Base-by-base conservation (phyloP, 768 basidiomycete species). In the Sarcodon sp. region DNA sequence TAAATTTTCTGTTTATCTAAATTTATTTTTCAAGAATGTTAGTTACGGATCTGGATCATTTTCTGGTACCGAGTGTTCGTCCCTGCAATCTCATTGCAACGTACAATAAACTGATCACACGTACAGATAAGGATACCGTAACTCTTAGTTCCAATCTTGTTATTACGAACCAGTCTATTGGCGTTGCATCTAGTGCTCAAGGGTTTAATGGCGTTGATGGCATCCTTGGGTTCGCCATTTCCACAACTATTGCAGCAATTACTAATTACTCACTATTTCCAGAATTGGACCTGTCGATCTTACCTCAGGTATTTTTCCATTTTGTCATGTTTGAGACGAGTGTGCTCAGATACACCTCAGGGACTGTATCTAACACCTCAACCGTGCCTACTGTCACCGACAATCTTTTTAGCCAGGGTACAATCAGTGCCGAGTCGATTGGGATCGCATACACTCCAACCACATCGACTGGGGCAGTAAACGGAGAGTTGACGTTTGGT, bases 371-470 rank as follows among this genome's bases (percentile, higher is more conserved):
- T 3, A 59, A 61, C 46, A 63, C 60, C 8, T 39, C 56, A 2
- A 57, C 59, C 15, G 68, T 77, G 16, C 72, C 76, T 7, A 79
- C 78, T 9, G 70, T 80, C 13, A 75, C 70, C n/a, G 72, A 79
- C 61, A 80, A 73, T 58, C 67, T 79, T 10, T 73, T 66, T 59
- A 34, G 60, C 8, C 67, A 76, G 55, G 70, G 72, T 8, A 60
- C 59, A 3, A 79, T 80, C 51, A 43, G 65, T 11, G 53, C 62
- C 10, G 61, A 75, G 51, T 65, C 66, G 3, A 63, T 79, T 47
- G 75, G 73, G 4, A 73, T 78, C 55, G 78, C 66, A 45, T 80
- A 70, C 54, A 58, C 65, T 49, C 78, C 76, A 11, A 70, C 73
- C 4, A 71, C 71, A 12, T 44, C 15, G 7, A 0, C 33, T 33